Evolutionary conservation across 495 filamentous ascomycete species (phyloP).

Genomic region (Niebla homalea): DNA sequence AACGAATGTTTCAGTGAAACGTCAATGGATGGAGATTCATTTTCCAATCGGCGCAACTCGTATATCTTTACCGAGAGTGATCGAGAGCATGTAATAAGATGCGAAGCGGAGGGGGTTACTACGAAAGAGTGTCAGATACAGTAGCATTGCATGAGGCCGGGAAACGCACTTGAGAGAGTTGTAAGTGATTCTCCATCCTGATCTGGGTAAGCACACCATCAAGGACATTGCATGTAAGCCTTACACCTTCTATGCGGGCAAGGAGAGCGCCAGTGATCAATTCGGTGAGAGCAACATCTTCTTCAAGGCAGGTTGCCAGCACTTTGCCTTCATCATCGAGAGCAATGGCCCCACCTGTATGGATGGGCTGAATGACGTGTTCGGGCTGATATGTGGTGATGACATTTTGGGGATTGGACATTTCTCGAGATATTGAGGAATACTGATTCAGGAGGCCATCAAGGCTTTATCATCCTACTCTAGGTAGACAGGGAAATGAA

Average conservation of each 20-base stretch:
- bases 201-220: conserved; percentile 15
- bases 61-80: conserved; percentile 92
- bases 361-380: conserved; percentile 78
- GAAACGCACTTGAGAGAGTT: conserved; percentile 56
- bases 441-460: not conserved
- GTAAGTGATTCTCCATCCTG: conserved; percentile 92
- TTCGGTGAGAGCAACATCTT: conserved; percentile 81
- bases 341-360: conserved; percentile 78
- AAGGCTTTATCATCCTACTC: too few species aligned
- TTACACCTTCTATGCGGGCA: conserved; percentile 76
- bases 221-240: conserved; percentile 17
- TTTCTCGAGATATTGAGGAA: conserved; percentile 5
- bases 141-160: not conserved
- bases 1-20: conserved; percentile 60
- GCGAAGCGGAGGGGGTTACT: conserved; percentile 80
- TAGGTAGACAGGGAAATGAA: too few species aligned
- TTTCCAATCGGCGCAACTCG: conserved; percentile 46
- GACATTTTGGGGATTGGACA: conserved; percentile 29
- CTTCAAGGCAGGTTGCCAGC: conserved; percentile 72
- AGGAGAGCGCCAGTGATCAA: conserved; percentile 71
- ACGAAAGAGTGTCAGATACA: conserved; percentile 5
- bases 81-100: conserved; percentile 80
- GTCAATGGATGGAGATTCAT: conserved; percentile 38
- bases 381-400: conserved; percentile 72
- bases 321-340: conserved; percentile 71